phyloP scores from a whole-genome alignment of 768 basidiomycete genomes.

The Leccinellum rugosiceps region DNA sequence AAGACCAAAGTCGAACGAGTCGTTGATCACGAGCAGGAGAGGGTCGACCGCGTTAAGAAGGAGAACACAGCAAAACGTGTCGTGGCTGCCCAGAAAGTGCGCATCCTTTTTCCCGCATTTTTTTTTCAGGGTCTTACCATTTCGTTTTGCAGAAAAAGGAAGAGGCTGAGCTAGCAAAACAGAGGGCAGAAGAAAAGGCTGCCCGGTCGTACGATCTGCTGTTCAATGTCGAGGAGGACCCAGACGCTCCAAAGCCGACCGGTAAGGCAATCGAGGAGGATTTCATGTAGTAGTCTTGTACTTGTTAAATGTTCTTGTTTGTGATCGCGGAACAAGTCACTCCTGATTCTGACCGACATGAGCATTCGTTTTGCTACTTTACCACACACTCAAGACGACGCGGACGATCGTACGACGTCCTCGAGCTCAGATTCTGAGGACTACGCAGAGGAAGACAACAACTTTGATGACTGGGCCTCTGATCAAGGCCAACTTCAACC shows the following conservation, averaged over 20 bases:
- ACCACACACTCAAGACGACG: slow-evolving; percentile 4
- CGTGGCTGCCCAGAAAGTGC: slow-evolving; percentile 66
- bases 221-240: slow-evolving; percentile 63
- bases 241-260: slow-evolving; percentile 49
- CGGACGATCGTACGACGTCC: slow-evolving; percentile 10
- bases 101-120: background rate
- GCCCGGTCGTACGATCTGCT: slow-evolving; percentile 83
- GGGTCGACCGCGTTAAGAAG: slow-evolving; percentile 73
- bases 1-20: slow-evolving; percentile 85
- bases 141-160: slow-evolving; percentile 59
- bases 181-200: slow-evolving; percentile 83
- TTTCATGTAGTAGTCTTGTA: slow-evolving; percentile 60
- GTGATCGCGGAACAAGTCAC: background rate
- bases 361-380: slow-evolving; percentile 28
- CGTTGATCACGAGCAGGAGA: slow-evolving; percentile 91
- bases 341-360: slow-evolving; percentile 17
- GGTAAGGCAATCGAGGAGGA: slow-evolving; percentile 82
- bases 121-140: background rate
- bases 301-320: background rate
- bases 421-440: slow-evolving; percentile 26
- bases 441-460: slow-evolving; percentile 48
- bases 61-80: slow-evolving; percentile 65
- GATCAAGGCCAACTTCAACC: slow-evolving; percentile 53
- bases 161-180: slow-evolving; percentile 69
- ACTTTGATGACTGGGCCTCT: slow-evolving; percentile 79